Evolutionary conservation across 192 early-diverging fungal genomes (phyloP).

Genomic region (Oehlia diaphana): DNA sequence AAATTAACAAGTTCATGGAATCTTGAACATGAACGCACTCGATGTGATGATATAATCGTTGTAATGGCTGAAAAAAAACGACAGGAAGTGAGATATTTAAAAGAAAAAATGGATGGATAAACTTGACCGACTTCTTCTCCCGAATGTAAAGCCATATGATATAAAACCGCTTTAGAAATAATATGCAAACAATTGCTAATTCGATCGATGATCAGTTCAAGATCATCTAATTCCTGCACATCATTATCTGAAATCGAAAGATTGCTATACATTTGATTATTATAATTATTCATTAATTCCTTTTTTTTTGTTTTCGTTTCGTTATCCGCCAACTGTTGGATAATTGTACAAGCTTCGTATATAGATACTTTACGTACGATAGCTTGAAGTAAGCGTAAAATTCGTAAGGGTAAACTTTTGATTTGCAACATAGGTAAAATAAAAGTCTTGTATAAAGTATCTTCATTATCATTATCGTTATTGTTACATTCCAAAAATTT

Average conservation of each 20-base stretch:
- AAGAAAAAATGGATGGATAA: conserved; percentile 7
- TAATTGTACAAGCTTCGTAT: conserved; percentile 26
- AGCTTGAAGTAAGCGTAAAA: conserved; percentile 19
- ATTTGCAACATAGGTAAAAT: conserved; percentile 26
- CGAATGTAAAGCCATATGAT: conserved; percentile 26
- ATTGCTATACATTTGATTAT: not conserved
- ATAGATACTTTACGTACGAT: conserved; percentile 27
- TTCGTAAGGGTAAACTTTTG: conserved; percentile 6
- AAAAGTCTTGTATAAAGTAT: conserved; percentile 9
- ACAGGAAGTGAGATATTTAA: conserved; percentile 22
- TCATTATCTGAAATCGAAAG: not conserved
- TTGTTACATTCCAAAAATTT: conserved; percentile 22
- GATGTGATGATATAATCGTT: conserved; percentile 17
- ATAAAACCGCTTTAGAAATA: conserved; percentile 25
- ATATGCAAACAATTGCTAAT: conserved; percentile 3
- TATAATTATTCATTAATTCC: not conserved
- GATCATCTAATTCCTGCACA: conserved; percentile 2
- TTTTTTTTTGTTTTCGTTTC: conserved; percentile 12
- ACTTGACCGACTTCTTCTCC: not conserved
- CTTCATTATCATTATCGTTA: not conserved
- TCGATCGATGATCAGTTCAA: conserved; percentile 15
- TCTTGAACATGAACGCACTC: not conserved
- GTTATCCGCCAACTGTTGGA: conserved; percentile 25
- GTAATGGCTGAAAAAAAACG: conserved; percentile 23
- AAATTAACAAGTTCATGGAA: conserved; percentile 22